These are phyloP conservation scores for Gaeumannomyces tritici DNA, from an alignment of 2,329 filamentous ascomycete species.

Conservation along the genomic window DNA sequence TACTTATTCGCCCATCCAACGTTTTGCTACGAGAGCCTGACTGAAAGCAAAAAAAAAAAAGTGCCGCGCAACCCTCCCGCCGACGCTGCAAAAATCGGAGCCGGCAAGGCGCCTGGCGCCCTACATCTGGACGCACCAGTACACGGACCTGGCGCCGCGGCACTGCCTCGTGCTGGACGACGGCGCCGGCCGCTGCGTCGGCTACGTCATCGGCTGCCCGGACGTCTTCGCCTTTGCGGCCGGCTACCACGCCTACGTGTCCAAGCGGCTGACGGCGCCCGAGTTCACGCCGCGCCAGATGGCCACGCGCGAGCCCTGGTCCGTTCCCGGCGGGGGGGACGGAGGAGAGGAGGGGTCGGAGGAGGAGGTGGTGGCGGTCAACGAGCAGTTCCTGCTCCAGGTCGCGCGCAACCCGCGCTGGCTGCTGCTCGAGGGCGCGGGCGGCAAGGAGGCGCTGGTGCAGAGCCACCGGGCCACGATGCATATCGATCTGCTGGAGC, in stretches of 20 bases:
- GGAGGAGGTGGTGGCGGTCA: constrained; percentile 11
- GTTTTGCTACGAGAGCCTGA: no score
- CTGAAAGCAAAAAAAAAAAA: no score
- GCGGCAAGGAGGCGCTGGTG: constrained; percentile 24
- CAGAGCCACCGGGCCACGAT: constrained; percentile 30
- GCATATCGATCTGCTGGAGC: constrained; percentile 37
- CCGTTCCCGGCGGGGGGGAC: constrained; percentile 34
- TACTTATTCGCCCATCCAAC: no score
- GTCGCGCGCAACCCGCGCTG: constrained; percentile 28
- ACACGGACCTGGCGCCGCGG: constrained; percentile 32
- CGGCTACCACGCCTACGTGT: constrained; percentile 27
- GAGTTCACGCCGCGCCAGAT: constrained; percentile 14
- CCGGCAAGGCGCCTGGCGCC: constrained; percentile 27
- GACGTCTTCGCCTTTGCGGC: constrained; percentile 29
- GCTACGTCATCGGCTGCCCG: constrained; percentile 38
- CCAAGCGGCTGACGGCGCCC: constrained; percentile 18
- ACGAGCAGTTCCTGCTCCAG: constrained; percentile 28
- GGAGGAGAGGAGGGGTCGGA: not conserved
- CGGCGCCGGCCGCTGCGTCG: constrained; percentile 30
- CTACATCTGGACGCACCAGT: constrained; percentile 42
- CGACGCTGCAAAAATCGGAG: constrained; percentile 25
- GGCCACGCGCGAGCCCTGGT: constrained; percentile 20
- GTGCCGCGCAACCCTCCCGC: constrained; percentile 38
- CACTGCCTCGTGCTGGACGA: constrained; percentile 40
- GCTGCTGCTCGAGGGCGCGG: constrained; percentile 25